phyloP scores from a whole-genome alignment of 345 rosid species.

The Syzygium aromaticum region DNA sequence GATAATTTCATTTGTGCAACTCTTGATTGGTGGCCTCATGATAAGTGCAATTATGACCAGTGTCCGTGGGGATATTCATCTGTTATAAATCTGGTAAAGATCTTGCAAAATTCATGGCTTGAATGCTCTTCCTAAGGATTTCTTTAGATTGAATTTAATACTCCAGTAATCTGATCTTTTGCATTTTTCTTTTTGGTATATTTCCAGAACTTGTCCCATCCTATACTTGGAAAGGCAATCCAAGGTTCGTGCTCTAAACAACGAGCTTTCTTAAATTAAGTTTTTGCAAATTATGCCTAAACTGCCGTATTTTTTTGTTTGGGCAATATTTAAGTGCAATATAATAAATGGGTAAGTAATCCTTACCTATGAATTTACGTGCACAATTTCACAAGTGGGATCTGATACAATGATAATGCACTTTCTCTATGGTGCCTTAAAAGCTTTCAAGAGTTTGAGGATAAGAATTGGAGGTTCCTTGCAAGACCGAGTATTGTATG shows the following conservation, averaged over 20 bases:
- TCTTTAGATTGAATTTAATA: neutral
- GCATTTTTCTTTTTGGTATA: neutral
- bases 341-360: neutral
- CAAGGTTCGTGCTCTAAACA: constrained; percentile 37
- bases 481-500: constrained; percentile 87
- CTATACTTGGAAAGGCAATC: constrained; percentile 67
- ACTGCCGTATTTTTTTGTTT: neutral
- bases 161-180: neutral
- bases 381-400: neutral
- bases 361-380: neutral
- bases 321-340: neutral
- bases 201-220: constrained; percentile 76
- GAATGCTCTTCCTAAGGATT: neutral
- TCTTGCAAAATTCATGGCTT: neutral
- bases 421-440: constrained; percentile 4
- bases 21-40: constrained; percentile 99
- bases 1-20: constrained; percentile 88
- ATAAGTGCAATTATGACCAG: constrained; percentile 81
- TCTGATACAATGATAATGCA: neutral
- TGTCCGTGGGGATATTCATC: constrained; percentile 95
- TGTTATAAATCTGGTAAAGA: constrained; percentile 60
- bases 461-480: constrained; percentile 93
- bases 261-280: neutral
- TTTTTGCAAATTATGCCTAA: neutral
- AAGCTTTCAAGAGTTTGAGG: constrained; percentile 76